Base-by-base conservation (phyloP, 2,329 filamentous ascomycete species). In the Sporothrix schenckii region DNA sequence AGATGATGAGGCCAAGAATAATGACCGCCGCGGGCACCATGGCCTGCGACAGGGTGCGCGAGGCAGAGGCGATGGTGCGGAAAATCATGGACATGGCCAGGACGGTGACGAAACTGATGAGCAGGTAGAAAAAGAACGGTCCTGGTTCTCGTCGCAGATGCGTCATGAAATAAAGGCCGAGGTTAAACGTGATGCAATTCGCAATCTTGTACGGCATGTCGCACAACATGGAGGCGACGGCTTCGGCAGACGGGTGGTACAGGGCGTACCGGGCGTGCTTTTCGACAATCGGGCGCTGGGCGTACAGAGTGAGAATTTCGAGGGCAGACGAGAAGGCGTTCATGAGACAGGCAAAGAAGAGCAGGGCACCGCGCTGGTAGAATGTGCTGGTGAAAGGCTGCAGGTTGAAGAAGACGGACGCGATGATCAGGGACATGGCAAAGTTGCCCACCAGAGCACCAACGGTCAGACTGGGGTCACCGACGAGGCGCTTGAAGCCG, bases 281-380 rank as follows among this genome's bases (percentile, higher is more conserved):
- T 78, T 97, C 93, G 72, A 97, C 92, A 75, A 97, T 97, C 1
- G 92, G 91, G 50, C 94, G 90, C 86, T 97, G 93, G 2, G 92
- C 88, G 77, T 95, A 97, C 4, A 97, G 85, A 0, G 92, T 93
- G 47, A 95, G 80, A 77, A 97, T 95, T 84, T 95, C 92, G 52
- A 95, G 85, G 70, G 91, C 91, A 77, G 88, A 91, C 72, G 89
- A 86, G 76, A 96, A 95, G 61, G 92, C 92, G 79, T 95, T 96
- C 83, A 95, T 89, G 72, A 97, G 83, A 76, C 93, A 89, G 74
- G 92, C 92, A 77, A 97, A 95, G 87, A 97, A 97, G 68, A 97
- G 83, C 30, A 97, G 84, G 58, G 91, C 89, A 74, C 91, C 92
- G 72, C 93, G 88, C 75, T 88, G 86, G 82, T 89, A 96, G 83